Base-by-base conservation (phyloP, 108 stramenopile genomes). In the Conticribra guillardii region DNA sequence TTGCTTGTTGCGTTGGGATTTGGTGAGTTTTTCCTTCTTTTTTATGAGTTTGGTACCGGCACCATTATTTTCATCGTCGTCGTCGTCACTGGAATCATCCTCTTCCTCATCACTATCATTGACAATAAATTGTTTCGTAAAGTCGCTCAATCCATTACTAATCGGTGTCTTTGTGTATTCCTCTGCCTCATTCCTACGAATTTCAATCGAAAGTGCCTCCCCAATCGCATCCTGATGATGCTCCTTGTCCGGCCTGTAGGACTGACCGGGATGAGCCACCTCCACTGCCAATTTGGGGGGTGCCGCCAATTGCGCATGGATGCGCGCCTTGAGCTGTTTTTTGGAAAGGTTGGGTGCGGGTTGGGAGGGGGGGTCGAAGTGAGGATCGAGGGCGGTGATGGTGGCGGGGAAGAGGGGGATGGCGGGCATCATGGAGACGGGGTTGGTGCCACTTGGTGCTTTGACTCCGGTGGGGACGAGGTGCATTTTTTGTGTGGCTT, bases 1-100 rank as follows among this genome's bases (percentile, higher is more conserved):
- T 79, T 90, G 89, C 54, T 85, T 88, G 62, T 94, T 94, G 56
- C 93, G 87, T 49, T 94, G 86, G 1, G 93, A 89, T 37, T 84
- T 70, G 22, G 93, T 94, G 55, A 92, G 62, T 53, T 94, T 94
- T 47, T 82, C 88, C 65, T 79, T 80, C 34, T 69, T 69, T 41
- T 87, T 88, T 41, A 83, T 64, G 2, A 75, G 33, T 57, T 57
- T 64, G 2, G 47, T 41, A n/a, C 24, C 56, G n/a, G 74, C 54
- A 17, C 61, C 55, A 16, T 81, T 56, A 2, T 67, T 51, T 4
- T 80, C 77, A 51, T 74, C 71, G 1, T 85, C 77, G 17, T 66
- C 76, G 28, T 90, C 92, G 32, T 83, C 74, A 32, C 75, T 68
- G 28, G 64, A 69, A n/a, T 41, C 37, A 22, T 83, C 81, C 32